Conservation (phyloP, 139 green algal genomes). For the Nannochloris sp. region DNA sequence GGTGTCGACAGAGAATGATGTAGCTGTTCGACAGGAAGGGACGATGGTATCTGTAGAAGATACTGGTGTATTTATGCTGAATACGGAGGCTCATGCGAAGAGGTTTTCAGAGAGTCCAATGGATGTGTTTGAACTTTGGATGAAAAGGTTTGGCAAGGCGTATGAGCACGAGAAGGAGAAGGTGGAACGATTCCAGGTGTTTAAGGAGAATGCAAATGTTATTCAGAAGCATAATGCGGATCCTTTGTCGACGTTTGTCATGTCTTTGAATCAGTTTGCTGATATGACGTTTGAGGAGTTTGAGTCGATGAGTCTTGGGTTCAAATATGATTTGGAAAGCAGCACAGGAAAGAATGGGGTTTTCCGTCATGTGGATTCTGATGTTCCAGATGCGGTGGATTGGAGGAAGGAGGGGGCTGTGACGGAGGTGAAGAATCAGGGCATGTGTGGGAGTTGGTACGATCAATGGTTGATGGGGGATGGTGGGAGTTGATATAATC, state of each 20-base stretch:
- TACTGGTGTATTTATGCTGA: not conserved
- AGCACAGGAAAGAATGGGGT: not conserved
- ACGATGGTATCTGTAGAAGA: no score
- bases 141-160: slow-evolving; percentile 4
- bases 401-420: slow-evolving; percentile 77
- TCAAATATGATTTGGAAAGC: slow-evolving; percentile 4
- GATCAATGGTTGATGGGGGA: not conserved
- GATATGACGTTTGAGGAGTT: slow-evolving; percentile 86
- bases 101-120: not conserved
- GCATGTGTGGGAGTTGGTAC: slow-evolving; percentile 41
- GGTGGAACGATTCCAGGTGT: slow-evolving; percentile 6
- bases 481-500: not conserved
- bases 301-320: slow-evolving; percentile 31
- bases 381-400: slow-evolving; percentile 51
- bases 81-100: not conserved
- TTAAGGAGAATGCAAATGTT: slow-evolving; percentile 19
- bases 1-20: no score
- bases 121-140: slow-evolving; percentile 21
- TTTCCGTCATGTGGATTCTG: slow-evolving; percentile 42
- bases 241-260: slow-evolving; percentile 24
- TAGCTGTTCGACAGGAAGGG: no score
- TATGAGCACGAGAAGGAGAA: slow-evolving; percentile 19
- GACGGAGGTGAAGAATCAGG: slow-evolving; percentile 90
- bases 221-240: slow-evolving; percentile 28
- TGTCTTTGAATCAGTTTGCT: slow-evolving; percentile 82